Percentiles rank a stretch among this genome's conserved stretches.
Conservation (phyloP, 2,329 filamentous ascomycete species). For the Exophiala bonariae region DNA sequence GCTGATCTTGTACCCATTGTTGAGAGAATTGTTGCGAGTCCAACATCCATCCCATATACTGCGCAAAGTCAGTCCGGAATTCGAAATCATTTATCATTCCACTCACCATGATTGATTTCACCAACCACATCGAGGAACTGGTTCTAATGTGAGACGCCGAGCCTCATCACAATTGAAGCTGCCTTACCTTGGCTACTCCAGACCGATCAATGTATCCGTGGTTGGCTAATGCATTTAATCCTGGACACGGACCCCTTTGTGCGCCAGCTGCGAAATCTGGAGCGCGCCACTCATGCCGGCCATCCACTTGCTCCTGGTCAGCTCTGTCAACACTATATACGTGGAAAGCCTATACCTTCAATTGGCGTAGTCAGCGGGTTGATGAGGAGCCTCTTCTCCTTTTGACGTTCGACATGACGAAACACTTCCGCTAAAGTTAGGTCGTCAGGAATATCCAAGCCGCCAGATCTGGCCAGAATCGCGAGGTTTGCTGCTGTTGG, state of each 20-base stretch:
- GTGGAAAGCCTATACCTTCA: conserved; percentile 27
- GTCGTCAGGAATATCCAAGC: conserved; percentile 12
- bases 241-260: conserved; percentile 43
- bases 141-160: too few relatives aligned
- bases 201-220: conserved; percentile 44
- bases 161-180: too few relatives aligned
- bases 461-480: conserved; percentile 12
- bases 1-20: conserved; percentile 35
- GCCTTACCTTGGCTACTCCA: conserved; percentile 32
- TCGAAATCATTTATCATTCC: conserved; percentile 1
- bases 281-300: conserved; percentile 36
- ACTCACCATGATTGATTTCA: conserved; percentile 36
- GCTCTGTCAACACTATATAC: background rate
- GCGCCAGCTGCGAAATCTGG: conserved; percentile 37
- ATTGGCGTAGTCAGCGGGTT: conserved; percentile 28
- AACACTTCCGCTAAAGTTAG: conserved; percentile 20
- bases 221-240: conserved; percentile 45
- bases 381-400: conserved; percentile 30
- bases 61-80: background rate
- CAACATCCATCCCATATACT: conserved; percentile 52
- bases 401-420: conserved; percentile 6
- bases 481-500: conserved; percentile 16
- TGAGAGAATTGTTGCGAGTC: conserved; percentile 43
- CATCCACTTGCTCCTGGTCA: conserved; percentile 31
- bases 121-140: conserved; percentile 36